Percentiles rank a stretch among this genome's conserved stretches.
phyloP scores from a whole-genome alignment of 352 stramenopile species.

The Thalassiosira livingstoniorum region DNA sequence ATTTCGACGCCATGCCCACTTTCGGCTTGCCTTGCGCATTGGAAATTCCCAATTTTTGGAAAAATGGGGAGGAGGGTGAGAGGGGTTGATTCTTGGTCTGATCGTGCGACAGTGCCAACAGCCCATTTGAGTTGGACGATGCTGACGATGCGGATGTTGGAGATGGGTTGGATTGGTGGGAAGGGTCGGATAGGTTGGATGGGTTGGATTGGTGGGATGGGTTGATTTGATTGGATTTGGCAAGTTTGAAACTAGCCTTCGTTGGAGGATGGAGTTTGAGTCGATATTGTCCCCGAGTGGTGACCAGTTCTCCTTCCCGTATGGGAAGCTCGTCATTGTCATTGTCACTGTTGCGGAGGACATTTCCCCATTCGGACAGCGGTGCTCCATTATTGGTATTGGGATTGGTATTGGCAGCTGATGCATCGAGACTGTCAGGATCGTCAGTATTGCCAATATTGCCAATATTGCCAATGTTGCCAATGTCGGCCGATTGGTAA shows the following conservation, averaged over 20 bases:
- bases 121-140: background rate
- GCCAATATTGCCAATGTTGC: constrained; percentile 19
- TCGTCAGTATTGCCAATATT: background rate
- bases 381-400: constrained; percentile 15
- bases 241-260: constrained; percentile 32
- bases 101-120: constrained; percentile 64
- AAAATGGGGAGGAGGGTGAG: constrained; percentile 61
- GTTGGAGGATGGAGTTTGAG: constrained; percentile 28
- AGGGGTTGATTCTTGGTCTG: constrained; percentile 71
- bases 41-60: constrained; percentile 72
- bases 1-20: constrained; percentile 77
- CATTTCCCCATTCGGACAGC: constrained; percentile 56
- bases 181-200: constrained; percentile 27
- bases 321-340: constrained; percentile 46
- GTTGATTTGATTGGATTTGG: constrained; percentile 43
- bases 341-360: background rate
- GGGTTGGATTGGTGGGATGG: background rate
- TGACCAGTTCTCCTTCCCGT: constrained; percentile 51
- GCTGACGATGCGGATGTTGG: too few species aligned
- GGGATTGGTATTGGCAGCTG: background rate
- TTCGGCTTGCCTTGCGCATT: constrained; percentile 71
- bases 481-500: too few species aligned
- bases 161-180: background rate
- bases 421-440: too few species aligned
- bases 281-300: constrained; percentile 35